phyloP scores from a whole-genome alignment of 805 yeast species.

The Candida railenensis region DNA sequence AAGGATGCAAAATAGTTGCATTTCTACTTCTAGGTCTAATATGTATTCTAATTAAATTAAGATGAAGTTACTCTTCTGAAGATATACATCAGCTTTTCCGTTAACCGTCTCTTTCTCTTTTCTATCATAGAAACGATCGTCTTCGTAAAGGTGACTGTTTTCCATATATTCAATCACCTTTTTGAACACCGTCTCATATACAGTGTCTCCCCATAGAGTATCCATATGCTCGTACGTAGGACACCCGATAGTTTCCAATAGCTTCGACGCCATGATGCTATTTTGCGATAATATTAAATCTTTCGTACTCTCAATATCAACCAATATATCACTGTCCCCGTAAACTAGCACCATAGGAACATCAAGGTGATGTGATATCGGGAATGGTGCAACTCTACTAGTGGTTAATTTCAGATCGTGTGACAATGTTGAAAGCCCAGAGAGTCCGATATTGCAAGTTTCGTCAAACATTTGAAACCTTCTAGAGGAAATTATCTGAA shows the following conservation, averaged over 20 bases:
- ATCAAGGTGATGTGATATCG: conserved; percentile 25
- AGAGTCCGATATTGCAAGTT: conserved; percentile 22
- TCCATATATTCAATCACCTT: conserved; percentile 14
- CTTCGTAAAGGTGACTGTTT: neutral
- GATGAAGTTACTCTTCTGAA: neutral
- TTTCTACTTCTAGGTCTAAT: neutral
- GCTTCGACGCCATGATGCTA: conserved; percentile 18
- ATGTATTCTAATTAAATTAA: too few species aligned
- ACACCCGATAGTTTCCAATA: conserved; percentile 18
- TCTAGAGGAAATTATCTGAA: conserved; percentile 27
- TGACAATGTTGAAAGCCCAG: conserved; percentile 19
- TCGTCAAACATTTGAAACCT: conserved; percentile 34
- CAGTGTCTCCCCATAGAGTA: conserved; percentile 27
- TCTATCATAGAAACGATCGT: neutral
- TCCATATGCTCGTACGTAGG: conserved; percentile 32
- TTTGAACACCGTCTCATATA: conserved; percentile 23
- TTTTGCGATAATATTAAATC: conserved; percentile 23
- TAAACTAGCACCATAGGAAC: conserved; percentile 28
- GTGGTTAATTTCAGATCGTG: conserved; percentile 13
- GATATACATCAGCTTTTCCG: neutral
- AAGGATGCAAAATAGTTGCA: neutral
- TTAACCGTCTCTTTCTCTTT: neutral
- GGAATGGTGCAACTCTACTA: conserved; percentile 26
- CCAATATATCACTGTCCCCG: conserved; percentile 28
- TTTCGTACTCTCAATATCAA: conserved; percentile 25